Base-by-base conservation (phyloP, 192 early-diverging fungal species). In the Geosiphon pyriformis region DNA sequence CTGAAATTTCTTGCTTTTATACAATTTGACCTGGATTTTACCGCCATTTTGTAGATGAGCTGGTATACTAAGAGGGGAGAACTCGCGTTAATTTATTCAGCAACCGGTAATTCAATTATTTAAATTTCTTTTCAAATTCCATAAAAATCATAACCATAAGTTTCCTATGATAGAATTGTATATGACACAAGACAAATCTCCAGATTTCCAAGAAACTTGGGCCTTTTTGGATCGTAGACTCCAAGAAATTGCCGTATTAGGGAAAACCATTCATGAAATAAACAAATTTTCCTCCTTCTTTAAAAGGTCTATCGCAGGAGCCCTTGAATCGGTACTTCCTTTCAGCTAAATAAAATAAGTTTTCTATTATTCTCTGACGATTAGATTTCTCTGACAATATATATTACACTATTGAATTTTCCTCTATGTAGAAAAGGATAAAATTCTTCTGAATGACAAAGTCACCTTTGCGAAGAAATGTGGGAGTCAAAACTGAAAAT, bases 171-270 rank as follows among this genome's bases (percentile, higher is more conserved):
- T 35, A 85, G 94, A 98, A 73, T 72, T 98, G 49, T 98, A 88
- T 73, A 93, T 98, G 94, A 90, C 89, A 18, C 89, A 91, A 70
- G 95, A 98, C 67, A 74, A 76, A 35, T 93, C 94, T 6, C 84
- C 87, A 11, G 80, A 86, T 46, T 86, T 78, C 71, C 71, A 69
- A 15, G 88, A 84, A 26, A 95, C 95, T 0, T 87, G 78, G 65
- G 75, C 75, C 48, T 95, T 98, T 63, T 76, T 98, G 54, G 85
- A 95, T 53, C 72, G 86, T 32, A 84, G 92, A 51, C 69, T 98
- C n/a, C 72, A 82, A 53, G 86, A 92, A 51, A 83, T 87, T 47
- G 84, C 82, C 1, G 73, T 71, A 2, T 54, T 90, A 17, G 90
- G 85, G 8, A 56, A 72, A n/a, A 73, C 76, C 2, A 67, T 74